Base-by-base conservation (phyloP, 768 basidiomycete genomes). In the Auriscalpium orientale region DNA sequence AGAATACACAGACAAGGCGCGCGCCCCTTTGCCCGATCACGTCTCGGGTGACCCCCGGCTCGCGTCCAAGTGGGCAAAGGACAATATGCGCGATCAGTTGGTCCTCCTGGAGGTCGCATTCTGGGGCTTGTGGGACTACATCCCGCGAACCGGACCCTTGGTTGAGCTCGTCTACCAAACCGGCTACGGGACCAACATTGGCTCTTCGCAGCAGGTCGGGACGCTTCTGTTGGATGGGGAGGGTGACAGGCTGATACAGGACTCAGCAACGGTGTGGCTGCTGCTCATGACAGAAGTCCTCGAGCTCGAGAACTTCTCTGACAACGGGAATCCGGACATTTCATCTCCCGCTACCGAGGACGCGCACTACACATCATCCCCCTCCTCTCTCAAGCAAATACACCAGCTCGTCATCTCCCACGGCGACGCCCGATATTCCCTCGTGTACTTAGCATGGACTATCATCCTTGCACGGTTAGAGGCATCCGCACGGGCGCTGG, bases 31-130 rank as follows among this genome's bases (percentile, higher is more conserved):
- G 55, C 80, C 85, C 0, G 73, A 72, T 48, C 66, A 69, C 11
- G 68, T 76, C 20, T 68, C 61, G n/a, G 68, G 70, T 3, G 77
- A 88, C 60, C 84, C 84, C 16, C 77, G 76, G 58, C 74, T 75
- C 16, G 84, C 82, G 10, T 77, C 83, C n/a, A 68, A 71, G 43
- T 87, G 84, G 81, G 85, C 80, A 40, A 89, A 87, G 71, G 85
- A 91, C 68, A 86, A 82, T 64, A 65, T 79, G 35, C 81, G 79
- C 64, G 86, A 94, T 64, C 95, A 95, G 67, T 72, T 92, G 44
- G 83, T 84, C 11, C 66, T 93, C 45, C 72, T 97, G 49, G 91
- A 97, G 61, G 81, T 95, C 36, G 75, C 97, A 46, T 98, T 97
- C 70, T 91, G 90, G 82, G 79, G 84, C 5, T 85, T 93, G 80